Evolutionary conservation across 2,329 filamentous ascomycete genomes (phyloP).

Genomic region (Fusarium odoratissimum): DNA sequence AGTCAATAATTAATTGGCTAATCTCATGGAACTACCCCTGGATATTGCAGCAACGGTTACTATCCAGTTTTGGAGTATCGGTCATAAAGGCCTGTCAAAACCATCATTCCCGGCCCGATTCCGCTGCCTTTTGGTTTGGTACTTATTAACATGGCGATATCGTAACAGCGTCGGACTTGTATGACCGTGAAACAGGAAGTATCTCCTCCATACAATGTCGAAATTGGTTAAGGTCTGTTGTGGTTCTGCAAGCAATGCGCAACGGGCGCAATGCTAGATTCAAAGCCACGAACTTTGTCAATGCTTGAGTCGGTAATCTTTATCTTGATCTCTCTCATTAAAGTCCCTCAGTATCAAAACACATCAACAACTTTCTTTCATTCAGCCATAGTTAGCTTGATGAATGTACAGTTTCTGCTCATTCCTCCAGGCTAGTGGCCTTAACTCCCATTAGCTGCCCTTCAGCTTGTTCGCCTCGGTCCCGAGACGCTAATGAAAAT

Average conservation of each 20-base stretch:
- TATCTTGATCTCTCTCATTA: not conserved
- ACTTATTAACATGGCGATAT: not conserved
- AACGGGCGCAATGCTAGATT: not conserved
- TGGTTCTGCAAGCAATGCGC: not conserved
- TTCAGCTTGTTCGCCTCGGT: not conserved
- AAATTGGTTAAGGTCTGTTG: not conserved
- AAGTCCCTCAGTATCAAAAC: not conserved
- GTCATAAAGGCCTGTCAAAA: constrained; percentile 2
- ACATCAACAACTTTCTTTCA: not conserved
- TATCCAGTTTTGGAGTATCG: not conserved
- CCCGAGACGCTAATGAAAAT: not conserved
- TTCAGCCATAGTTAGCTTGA: not conserved
- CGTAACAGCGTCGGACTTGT: not conserved
- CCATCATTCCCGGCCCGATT: constrained; percentile 14
- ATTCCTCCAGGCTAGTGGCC: not conserved
- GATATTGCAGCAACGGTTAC: not conserved
- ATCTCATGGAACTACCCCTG: constrained; percentile 11
- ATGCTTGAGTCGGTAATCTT: not conserved
- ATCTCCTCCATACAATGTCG: not conserved
- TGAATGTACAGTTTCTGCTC: not conserved
- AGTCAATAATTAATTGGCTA: not conserved
- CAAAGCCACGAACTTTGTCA: not conserved
- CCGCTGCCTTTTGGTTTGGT: not conserved
- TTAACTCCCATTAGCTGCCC: not conserved
- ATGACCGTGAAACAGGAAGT: not conserved